Evolutionary conservation across 768 basidiomycete species (phyloP), one percentile per base, ranked within the genome.

Genomic region (Termitomyces eurrhizus): DNA sequence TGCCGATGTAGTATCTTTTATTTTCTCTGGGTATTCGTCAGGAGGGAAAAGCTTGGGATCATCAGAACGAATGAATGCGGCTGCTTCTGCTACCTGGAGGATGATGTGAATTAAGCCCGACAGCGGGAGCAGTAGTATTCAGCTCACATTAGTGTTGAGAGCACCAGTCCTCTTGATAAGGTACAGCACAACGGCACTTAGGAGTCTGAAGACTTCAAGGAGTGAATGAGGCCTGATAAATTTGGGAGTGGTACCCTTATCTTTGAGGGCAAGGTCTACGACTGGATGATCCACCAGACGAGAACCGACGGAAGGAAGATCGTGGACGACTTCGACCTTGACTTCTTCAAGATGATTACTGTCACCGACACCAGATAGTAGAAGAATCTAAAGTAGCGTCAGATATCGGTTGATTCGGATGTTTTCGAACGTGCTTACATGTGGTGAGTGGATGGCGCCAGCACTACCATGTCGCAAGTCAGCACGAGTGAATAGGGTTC

Each of bases 311-410:
- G 83, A 84, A 0, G 91, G 87, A 6, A 87, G 79, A 64, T 93
- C 83, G 7, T 82, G 69, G 18, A 87, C 70, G 36, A 87, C 74
- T 0, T 82, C 78, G 46, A 95, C 87, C 16, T 73, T 70, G 63
- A 83, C 74, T 11, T 73, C 67, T n/a, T 75, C 64, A 42, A 94
- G 78, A 39, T 89, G 78, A 3, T 75, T 71, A 1, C 79, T 78
- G 35, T 90, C 87, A 18, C 93, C 93, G 48, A 95, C 76, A 26
- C 93, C 93, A 8, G 89, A 91, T 41, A 91, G 77, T 80, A 88
- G 81, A 21, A 91, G 78, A 41, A 91, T 80, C 75, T 89, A 56
- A 36, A 14, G 29, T 42, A 7, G 32, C 5, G 26, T 51, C 32
- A 45, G 44, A 26, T 14, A 11, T 7, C 7, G 18, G 46, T 48